These are phyloP conservation scores for Ophiostoma piceae DNA, from an alignment of 2,329 filamentous ascomycete genomes.

Conservation along the genomic window DNA sequence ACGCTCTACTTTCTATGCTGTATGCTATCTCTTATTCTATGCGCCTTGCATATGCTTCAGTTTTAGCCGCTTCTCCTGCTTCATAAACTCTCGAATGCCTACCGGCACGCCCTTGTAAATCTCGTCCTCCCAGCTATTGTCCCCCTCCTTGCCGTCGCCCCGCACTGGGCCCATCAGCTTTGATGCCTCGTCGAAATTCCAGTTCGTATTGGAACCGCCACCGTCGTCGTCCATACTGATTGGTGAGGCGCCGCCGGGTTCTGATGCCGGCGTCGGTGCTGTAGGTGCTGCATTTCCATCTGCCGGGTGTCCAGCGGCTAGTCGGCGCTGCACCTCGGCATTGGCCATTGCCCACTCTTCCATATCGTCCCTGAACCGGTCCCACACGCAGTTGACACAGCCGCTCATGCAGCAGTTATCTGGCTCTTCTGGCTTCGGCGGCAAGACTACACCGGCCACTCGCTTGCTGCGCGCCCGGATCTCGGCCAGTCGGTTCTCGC, in stretches of 20 bases:
- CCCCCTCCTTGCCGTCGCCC: constrained; percentile 29
- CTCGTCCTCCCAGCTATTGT: constrained; percentile 53
- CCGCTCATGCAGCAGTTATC: constrained; percentile 99
- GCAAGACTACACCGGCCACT: constrained; percentile 75
- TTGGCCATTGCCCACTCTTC: constrained; percentile 75
- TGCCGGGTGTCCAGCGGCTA: constrained; percentile 32
- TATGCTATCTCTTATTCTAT: constrained; percentile 31
- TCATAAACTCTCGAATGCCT: constrained; percentile 95
- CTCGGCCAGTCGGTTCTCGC: constrained; percentile 55
- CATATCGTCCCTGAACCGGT: constrained; percentile 82
- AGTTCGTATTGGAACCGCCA: constrained; percentile 66
- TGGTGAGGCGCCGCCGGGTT: background rate
- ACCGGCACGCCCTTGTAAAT: constrained; percentile 79
- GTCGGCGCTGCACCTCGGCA: constrained; percentile 55
- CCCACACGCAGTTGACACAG: constrained; percentile 97
- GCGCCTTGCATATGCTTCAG: constrained; percentile 60
- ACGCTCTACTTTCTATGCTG: background rate
- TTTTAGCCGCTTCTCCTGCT: constrained; percentile 85
- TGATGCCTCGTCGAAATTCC: constrained; percentile 38
- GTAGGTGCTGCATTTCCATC: constrained; percentile 13
- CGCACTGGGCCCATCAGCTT: background rate
- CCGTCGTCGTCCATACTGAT: constrained; percentile 74
- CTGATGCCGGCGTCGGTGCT: constrained; percentile 12
- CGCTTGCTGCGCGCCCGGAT: constrained; percentile 55
- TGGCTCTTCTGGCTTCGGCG: constrained; percentile 78